Evolutionary conservation across 2,329 filamentous ascomycete species (phyloP), one percentile per base, ranked within the genome.

Genomic region (Dothistroma septosporum): DNA sequence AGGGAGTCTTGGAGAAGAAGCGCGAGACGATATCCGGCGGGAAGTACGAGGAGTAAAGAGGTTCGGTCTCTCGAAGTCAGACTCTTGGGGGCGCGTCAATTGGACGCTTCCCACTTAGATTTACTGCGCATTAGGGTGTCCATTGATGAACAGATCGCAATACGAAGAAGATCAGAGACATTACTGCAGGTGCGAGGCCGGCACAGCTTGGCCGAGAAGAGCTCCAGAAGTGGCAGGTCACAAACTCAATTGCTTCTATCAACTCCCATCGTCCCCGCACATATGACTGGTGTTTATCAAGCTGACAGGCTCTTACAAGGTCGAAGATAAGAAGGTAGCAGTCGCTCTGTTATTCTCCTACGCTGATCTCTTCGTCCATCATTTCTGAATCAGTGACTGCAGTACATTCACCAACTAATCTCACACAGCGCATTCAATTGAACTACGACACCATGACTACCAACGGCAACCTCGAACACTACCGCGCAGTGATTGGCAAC

Each of bases 41-140:
- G n/a, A 68, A 76, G 53, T 81, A 81, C 63, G 79, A 82, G 70
- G 80, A 82, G 72, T 82, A 76, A 67, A 56, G 46, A 24, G 24
- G 11, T 14, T 6, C 16, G 14, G 16, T 33, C 47, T 14, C 8
- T 14, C 3, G 19, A 12, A 11, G 22, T 28, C 24, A 8, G 12
- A 19, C 28, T 28, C 4, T 6, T 28, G 3, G 14, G 11, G 21
- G 47, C 5, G 47, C 47, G 19, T 16, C 12, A 14, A 50, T 50
- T 50, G 47, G 47, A 24, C 24, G 28, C 21, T 50, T 12, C 11
- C 4, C 28, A 14, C 10, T 31, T 10, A 11, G 12, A 24, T 16
- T 24, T 28, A 31, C 47, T 50, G 47, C 21, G 47, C 47, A 14
- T 21, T 10, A 21, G 28, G 47, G 21, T 14, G 47, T 50, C 24